Base-by-base conservation (phyloP, 2,329 filamentous ascomycete genomes). In the Penicillium digitatum region DNA sequence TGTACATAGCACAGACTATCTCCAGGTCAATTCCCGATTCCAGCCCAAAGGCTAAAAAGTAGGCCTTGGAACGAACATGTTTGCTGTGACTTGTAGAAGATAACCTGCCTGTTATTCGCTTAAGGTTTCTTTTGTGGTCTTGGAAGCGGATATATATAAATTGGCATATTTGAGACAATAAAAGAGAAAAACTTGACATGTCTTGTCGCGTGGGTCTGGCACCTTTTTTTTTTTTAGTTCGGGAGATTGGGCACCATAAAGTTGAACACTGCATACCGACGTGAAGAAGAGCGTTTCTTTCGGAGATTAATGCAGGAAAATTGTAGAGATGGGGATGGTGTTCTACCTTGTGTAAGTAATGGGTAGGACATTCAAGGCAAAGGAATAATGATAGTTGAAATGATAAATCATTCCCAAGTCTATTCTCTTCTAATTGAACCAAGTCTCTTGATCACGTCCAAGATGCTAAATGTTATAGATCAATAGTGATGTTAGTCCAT, bases 301-400 rank as follows among this genome's bases (percentile, higher is more conserved):
- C 52, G 52, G 52, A 50, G 52, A 54, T 43, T 50, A 54, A 43
- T n/a, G 52, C 37, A 53, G 40, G 20, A 5, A 31, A 44, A 16
- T 16, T 3, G 16, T 39, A 2, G 27, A 10, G 18, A 39, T 22
- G 12, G 18, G 5, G 9, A 31, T 35, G 9, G 16, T 20, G n/a
- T 31, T 18, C 11, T 24, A 14, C 26, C 12, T 26, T 26, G 20
- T 37, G 11, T 44, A 37, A 29, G 26, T 32, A 20, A 31, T 22
- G 14, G 16, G 39, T 45, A 31, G 18, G 22, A 40, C 11, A 37
- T 11, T 9, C n/a, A 34, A 42, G 38, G 46, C 26, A 49, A 54
- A 27, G 48, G 37, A 39, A 22, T 35, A 8, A 38, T 12, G 16
- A 34, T 12, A 35, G 26, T 31, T 12, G n/a, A 16, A 20, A 31